phyloP scores from a whole-genome alignment of 192 early-diverging fungal genomes.

The Obelidium mucronatum region DNA sequence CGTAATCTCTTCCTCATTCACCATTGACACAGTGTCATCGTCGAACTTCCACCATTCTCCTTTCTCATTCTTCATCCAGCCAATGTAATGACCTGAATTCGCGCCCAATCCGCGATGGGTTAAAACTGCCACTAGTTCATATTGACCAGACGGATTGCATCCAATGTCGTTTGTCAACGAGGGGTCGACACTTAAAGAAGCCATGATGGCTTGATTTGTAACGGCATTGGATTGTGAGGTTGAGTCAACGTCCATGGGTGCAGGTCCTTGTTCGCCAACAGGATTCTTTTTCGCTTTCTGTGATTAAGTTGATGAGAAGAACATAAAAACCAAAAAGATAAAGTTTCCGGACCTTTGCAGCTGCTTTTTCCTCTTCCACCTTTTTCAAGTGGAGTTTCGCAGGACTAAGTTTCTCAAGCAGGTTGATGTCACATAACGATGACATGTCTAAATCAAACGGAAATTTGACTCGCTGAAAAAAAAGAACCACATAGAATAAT shows the following conservation, averaged over 20 bases:
- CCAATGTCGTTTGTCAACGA: conserved; percentile 82
- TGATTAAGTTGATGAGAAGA: neutral
- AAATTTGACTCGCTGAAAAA: conserved; percentile 81
- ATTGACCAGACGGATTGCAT: conserved; percentile 85
- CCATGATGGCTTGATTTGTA: conserved; percentile 26
- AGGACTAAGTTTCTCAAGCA: conserved; percentile 74
- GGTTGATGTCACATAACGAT: conserved; percentile 85
- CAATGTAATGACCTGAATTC: conserved; percentile 94
- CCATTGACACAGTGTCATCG: conserved; percentile 90
- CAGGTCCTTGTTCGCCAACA: conserved; percentile 17
- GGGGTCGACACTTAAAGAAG: conserved; percentile 35
- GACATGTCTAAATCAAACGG: conserved; percentile 90
- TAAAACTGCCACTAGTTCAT: conserved; percentile 92
- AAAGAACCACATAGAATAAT: neutral
- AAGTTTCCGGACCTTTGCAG: conserved; percentile 7
- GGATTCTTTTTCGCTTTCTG: conserved; percentile 14
- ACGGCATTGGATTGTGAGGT: conserved; percentile 33
- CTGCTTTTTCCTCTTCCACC: conserved; percentile 71
- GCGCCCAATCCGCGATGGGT: conserved; percentile 95
- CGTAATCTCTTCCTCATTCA: conserved; percentile 85
- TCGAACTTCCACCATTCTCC: conserved; percentile 71
- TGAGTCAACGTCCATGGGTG: conserved; percentile 42
- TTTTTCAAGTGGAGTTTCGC: conserved; percentile 67
- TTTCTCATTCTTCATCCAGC: conserved; percentile 81
- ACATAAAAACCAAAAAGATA: neutral